These are phyloP conservation scores for Fennellomyces sp. DNA, from an alignment of 371 early-diverging fungal species.

Conservation along the genomic window DNA sequence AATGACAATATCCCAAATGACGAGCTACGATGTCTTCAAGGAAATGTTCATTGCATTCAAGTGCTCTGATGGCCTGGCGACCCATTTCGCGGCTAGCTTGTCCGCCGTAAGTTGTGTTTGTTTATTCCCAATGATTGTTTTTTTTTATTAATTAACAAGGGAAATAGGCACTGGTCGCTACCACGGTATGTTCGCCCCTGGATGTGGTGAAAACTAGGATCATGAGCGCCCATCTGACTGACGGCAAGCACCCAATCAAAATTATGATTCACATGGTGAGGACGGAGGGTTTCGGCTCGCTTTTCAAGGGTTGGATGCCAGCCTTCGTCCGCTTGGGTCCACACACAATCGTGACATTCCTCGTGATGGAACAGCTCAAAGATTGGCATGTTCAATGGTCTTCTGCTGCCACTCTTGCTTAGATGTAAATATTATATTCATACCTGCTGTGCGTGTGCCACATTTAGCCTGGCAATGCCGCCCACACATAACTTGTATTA, in stretches of 20 bases:
- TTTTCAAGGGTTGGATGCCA: conserved; percentile 92
- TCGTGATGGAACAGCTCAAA: conserved; percentile 78
- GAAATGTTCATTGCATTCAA: conserved; percentile 48
- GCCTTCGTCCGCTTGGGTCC: conserved; percentile 83
- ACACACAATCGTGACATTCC: conserved; percentile 87
- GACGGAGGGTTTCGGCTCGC: conserved; percentile 76
- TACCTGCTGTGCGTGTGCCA: too few relatives aligned
- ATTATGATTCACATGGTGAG: conserved; percentile 63
- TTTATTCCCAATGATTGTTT: background rate
- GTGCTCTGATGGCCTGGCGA: conserved; percentile 55
- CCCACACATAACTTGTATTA: background rate
- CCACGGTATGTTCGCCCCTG: conserved; percentile 84
- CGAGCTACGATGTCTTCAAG: conserved; percentile 68
- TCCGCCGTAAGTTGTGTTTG: conserved; percentile 48
- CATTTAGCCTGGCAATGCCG: background rate
- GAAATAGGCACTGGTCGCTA: conserved; percentile 86
- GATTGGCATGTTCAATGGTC: conserved; percentile 20
- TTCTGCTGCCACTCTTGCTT: background rate
- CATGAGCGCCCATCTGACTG: conserved; percentile 67
- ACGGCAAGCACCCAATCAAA: conserved; percentile 36
- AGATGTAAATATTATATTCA: conserved; percentile 1
- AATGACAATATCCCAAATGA: conserved; percentile 71
- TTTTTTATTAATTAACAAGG: background rate
- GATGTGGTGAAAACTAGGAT: conserved; percentile 93
- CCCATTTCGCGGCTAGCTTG: conserved; percentile 70